Conservation (phyloP, 345 rosid genomes). For the Dipteronia sinensis region DNA sequence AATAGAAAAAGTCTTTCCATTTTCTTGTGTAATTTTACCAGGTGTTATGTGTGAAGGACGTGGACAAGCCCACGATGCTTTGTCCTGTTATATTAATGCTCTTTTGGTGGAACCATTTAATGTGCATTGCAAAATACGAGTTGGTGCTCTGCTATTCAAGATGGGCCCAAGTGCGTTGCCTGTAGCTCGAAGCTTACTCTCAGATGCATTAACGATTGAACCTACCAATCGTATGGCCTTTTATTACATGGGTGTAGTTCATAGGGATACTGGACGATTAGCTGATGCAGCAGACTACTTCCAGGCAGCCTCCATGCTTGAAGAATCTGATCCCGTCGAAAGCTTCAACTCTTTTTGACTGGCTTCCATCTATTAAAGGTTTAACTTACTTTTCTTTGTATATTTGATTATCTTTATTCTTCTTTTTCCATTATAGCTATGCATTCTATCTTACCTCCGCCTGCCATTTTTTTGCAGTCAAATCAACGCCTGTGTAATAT, state of each 20-base stretch:
- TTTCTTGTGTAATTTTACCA: slow-evolving; percentile 30
- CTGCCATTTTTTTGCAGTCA: neutral
- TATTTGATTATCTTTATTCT: neutral
- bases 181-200: slow-evolving; percentile 79
- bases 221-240: slow-evolving; percentile 87
- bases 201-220: slow-evolving; percentile 88
- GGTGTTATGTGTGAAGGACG: slow-evolving; percentile 75
- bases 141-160: slow-evolving; percentile 58
- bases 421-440: too few species aligned
- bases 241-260: slow-evolving; percentile 83
- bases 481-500: neutral
- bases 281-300: slow-evolving; percentile 91
- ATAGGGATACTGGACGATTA: slow-evolving; percentile 74
- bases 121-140: slow-evolving; percentile 68
- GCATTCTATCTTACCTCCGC: neutral
- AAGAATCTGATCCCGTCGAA: slow-evolving; percentile 88
- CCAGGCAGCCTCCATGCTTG: slow-evolving; percentile 95
- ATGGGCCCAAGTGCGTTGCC: slow-evolving; percentile 61
- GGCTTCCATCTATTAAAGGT: slow-evolving; percentile 21
- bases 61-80: slow-evolving; percentile 59
- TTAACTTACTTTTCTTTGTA: neutral
- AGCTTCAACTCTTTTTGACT: slow-evolving; percentile 69
- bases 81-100: slow-evolving; percentile 55
- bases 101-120: slow-evolving; percentile 57
- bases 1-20: neutral